Evolutionary conservation across 495 filamentous ascomycete species (phyloP), one percentile per base, ranked within the genome.

Genomic region (Tuber magnatum): DNA sequence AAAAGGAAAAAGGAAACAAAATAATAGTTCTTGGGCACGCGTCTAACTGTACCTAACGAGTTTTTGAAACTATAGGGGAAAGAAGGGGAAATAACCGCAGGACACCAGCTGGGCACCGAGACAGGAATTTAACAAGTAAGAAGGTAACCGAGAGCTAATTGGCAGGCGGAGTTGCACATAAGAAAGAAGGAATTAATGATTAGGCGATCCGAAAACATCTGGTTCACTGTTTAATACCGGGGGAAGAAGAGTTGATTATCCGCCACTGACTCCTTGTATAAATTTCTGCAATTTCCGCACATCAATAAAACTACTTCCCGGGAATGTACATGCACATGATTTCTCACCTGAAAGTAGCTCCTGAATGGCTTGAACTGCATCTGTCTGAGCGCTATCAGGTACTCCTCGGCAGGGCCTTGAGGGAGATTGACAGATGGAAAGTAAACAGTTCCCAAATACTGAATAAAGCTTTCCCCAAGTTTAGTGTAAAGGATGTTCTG

Each of bases 401-500:
- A 79, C 70, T 79, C 77, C 51, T 79, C 78, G 35, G 78, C 80
- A 16, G 73, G 72, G 46, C 72, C 73, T n/a, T 74, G 68, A 24
- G 79, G 71, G 56, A 80, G 76, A 32, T 70, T 77, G 68, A 78
- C 71, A 7, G 79, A 81, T n/a, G 80, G 80, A 41, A 81, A 81
- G 69, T 81, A 81, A 20, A 77, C 75, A 0, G 79, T 78, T 40
- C 80, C 76, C 46, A 81, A 73, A 61, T 81, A 80, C 20, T 76
- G 73, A 16, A 83, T 61, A 78, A 79, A 83, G 9, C 78, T 76
- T 71, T 82, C 87, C 40, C 94, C 94, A 28, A 92, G 92, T 85
- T 97, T 99, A 75, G 86, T 84, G 82, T 96, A 93, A 73, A 99
- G 93, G 40, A 88, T 91, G 83, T 93, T 91, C 84, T 99, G 93